A percentile compares a stretch with the other conserved stretches of the same genome.
phyloP scores from a whole-genome alignment of 148 eudicot genomes.

The Polygonum maritimum region DNA sequence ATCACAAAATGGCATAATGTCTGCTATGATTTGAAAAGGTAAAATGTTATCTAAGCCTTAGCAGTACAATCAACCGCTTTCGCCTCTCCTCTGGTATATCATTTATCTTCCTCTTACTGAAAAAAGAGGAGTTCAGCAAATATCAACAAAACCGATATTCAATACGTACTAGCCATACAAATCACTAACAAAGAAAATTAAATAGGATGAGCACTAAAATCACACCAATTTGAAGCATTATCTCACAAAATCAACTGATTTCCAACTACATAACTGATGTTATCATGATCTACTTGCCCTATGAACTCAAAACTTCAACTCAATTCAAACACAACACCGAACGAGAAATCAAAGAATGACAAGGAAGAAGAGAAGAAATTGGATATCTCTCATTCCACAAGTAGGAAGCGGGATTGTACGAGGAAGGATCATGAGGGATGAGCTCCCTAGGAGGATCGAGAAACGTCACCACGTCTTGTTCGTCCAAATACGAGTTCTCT shows the following conservation, averaged over 20 bases:
- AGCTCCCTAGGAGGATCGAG: conserved; percentile 68
- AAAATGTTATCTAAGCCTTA: conserved; percentile 39
- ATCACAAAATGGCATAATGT: neutral
- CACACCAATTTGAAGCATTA: neutral
- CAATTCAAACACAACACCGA: neutral
- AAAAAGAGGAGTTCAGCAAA: conserved; percentile 4
- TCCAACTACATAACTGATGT: neutral
- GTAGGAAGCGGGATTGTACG: conserved; percentile 71
- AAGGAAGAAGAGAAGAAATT: neutral
- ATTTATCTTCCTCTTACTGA: conserved; percentile 67
- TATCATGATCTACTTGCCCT: neutral
- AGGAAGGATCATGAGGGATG: conserved; percentile 57
- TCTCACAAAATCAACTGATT: neutral
- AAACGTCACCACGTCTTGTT: conserved; percentile 54
- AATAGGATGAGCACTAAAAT: neutral
- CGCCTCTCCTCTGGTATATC: conserved; percentile 78
- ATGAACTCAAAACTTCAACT: conserved; percentile 3
- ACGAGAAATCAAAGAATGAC: neutral
- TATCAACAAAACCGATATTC: neutral
- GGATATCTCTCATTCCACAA: conserved; percentile 36
- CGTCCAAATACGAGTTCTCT: conserved; percentile 46
- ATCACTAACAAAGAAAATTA: neutral
- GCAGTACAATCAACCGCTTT: conserved; percentile 41
- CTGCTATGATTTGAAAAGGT: neutral
- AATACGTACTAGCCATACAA: neutral